These are phyloP conservation scores for Naganishia vishniacii DNA, from an alignment of 768 basidiomycete species.

Conservation along the genomic window DNA sequence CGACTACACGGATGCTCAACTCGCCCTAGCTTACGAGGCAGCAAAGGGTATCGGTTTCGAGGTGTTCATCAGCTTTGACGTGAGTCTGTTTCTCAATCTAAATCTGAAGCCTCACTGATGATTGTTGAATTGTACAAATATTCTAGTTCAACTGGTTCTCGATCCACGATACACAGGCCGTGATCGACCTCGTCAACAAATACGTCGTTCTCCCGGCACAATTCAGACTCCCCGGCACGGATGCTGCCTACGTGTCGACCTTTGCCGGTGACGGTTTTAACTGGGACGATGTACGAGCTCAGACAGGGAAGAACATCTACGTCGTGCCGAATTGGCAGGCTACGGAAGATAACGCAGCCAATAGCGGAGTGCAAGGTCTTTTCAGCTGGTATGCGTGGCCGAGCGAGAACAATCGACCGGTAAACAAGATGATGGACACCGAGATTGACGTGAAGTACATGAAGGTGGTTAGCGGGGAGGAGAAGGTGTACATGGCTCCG, in stretches of 20 bases:
- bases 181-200: slow-evolving; percentile 33
- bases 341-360: slow-evolving; percentile 32
- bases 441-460: slow-evolving; percentile 36
- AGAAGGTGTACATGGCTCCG: slow-evolving; percentile 42
- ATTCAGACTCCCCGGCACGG: slow-evolving; percentile 38
- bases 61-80: slow-evolving; percentile 48
- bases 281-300: slow-evolving; percentile 33
- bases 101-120: too few relatives aligned
- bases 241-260: slow-evolving; percentile 40
- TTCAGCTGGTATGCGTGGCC: slow-evolving; percentile 48
- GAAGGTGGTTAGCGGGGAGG: slow-evolving; percentile 9
- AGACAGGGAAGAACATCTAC: slow-evolving; percentile 36
- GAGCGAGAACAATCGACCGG: slow-evolving; percentile 39
- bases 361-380: slow-evolving; percentile 34
- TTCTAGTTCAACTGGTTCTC: slow-evolving; percentile 46
- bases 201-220: slow-evolving; percentile 36
- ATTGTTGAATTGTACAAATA: background rate
- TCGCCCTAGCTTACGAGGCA: slow-evolving; percentile 43
- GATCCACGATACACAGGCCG: slow-evolving; percentile 28
- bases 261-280: slow-evolving; percentile 48
- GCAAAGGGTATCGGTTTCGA: slow-evolving; percentile 36
- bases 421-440: slow-evolving; percentile 33
- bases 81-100: slow-evolving; percentile 10
- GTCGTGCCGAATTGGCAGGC: slow-evolving; percentile 45
- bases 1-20: slow-evolving; percentile 40